Base-by-base conservation (phyloP, 495 filamentous ascomycete species). In the Aspergillus mulundensis region DNA sequence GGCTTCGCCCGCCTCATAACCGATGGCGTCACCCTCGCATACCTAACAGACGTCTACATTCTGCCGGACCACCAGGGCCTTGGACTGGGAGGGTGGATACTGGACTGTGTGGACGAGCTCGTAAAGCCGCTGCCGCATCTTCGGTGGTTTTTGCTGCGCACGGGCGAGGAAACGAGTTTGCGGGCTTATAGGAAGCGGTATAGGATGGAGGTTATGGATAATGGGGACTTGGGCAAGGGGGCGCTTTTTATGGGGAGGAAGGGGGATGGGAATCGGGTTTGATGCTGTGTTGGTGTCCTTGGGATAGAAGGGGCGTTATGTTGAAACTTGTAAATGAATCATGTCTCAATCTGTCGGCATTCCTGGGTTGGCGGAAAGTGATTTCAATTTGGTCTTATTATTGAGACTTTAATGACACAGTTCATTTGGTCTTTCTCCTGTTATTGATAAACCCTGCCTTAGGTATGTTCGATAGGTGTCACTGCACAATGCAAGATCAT, bases 31-130 rank as follows among this genome's bases (percentile, higher is more conserved):
- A 85, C 84, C 0, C 80, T 86, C 57, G 84, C 76, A n/a, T 89
- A 87, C 60, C 70, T 89, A 20, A 86, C 86, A 10, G 87, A 89
- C 53, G 81, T 90, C 20, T 90, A 83, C 57, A 69, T 89, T 6
- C 53, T 82, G 0, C 63, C 72, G 0, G 72, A 79, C 48, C 73
- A 83, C 47, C 81, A 86, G 52, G 76, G 80, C 0, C 67, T 75
- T n/a, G 86, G 86, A 0, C 71, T 90, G 0, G 86, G 81, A 0
- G 70, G 65, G 10, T 91, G 84, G 84, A 61, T 89, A 54, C 78
- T 87, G 58, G 58, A 64, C 18, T 85, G 83, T 59, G 63, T 84
- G 10, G 70, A 80, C 38, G 83, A 89, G 59, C 44, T 77, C 1
- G 36, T 87, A 19, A 56, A 69, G n/a, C 58, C 56, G 2, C 80